Conservation (phyloP, 441 rosid species). For the Jatropha multifida region DNA sequence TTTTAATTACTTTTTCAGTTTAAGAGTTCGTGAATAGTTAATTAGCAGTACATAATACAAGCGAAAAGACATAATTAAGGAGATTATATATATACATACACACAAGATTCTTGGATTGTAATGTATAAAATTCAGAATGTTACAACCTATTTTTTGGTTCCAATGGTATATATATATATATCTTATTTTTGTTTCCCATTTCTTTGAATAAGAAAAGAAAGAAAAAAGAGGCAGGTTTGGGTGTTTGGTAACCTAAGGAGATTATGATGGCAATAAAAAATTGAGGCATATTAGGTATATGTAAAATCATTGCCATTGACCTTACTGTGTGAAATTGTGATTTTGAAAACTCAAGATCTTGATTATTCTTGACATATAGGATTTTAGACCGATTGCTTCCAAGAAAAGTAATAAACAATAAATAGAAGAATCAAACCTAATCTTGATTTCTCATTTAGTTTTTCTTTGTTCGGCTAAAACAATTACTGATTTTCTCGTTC, state of each 20-base stretch:
- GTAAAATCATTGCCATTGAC: not conserved
- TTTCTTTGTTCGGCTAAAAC: not conserved
- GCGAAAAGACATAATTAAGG: not conserved
- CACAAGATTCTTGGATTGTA: not conserved
- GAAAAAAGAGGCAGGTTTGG: not conserved
- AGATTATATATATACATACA: no score
- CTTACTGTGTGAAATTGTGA: not conserved
- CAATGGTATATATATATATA: no score
- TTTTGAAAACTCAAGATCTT: not conserved
- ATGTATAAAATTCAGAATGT: not conserved
- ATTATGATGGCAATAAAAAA: not conserved
- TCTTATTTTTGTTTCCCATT: not conserved
- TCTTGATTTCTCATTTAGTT: not conserved
- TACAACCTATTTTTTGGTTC: not conserved
- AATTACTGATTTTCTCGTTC: no score
- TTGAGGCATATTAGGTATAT: not conserved
- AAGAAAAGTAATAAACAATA: not conserved
- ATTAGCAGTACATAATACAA: not conserved
- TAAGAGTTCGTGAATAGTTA: not conserved
- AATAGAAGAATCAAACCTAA: not conserved
- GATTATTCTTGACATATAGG: not conserved
- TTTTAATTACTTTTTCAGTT: not conserved
- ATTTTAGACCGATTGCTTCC: not conserved
- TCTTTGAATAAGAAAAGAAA: not conserved
- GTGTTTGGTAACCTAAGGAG: conserved; percentile 4